phyloP scores from a whole-genome alignment of 1,284 basidiomycete species.

The Sporisorium exsertum region DNA sequence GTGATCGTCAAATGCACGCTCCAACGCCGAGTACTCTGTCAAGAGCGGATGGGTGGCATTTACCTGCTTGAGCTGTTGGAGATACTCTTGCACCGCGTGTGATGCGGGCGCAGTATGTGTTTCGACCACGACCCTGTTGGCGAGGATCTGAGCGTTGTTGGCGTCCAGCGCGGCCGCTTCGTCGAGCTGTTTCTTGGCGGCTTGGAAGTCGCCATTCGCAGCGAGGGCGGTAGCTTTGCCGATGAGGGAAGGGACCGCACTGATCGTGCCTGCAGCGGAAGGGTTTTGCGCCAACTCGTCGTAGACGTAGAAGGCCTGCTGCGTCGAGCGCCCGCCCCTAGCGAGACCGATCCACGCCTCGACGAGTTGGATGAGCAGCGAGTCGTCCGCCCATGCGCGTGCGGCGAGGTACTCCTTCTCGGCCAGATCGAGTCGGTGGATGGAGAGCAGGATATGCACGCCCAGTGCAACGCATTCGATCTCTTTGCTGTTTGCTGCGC shows the following conservation, averaged over 20 bases:
- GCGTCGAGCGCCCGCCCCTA: constrained; percentile 61
- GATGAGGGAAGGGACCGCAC: constrained; percentile 49
- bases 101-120: constrained; percentile 3
- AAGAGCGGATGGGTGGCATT: constrained; percentile 34
- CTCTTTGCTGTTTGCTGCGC: constrained; percentile 40
- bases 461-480: constrained; percentile 66
- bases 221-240: constrained; percentile 64
- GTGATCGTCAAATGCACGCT: constrained; percentile 27
- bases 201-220: constrained; percentile 45
- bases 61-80: constrained; percentile 22
- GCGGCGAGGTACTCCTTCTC: constrained; percentile 65
- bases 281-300: constrained; percentile 68
- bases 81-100: not conserved
- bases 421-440: constrained; percentile 64
- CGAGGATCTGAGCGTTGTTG: constrained; percentile 37
- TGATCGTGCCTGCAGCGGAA: constrained; percentile 29
- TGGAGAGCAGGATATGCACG: constrained; percentile 66
- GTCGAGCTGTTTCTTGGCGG: constrained; percentile 47
- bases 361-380: constrained; percentile 66
- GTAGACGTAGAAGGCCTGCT: constrained; percentile 69
- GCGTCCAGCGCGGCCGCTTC: constrained; percentile 49
- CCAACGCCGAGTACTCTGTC: constrained; percentile 23
- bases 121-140: constrained; percentile 49
- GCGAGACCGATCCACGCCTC: constrained; percentile 67
- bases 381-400: constrained; percentile 65